Percentiles rank a stretch among this genome's conserved stretches.
Evolutionary conservation across 306 rosid species (phyloP).

Genomic region (Quercus aquifolioides): DNA sequence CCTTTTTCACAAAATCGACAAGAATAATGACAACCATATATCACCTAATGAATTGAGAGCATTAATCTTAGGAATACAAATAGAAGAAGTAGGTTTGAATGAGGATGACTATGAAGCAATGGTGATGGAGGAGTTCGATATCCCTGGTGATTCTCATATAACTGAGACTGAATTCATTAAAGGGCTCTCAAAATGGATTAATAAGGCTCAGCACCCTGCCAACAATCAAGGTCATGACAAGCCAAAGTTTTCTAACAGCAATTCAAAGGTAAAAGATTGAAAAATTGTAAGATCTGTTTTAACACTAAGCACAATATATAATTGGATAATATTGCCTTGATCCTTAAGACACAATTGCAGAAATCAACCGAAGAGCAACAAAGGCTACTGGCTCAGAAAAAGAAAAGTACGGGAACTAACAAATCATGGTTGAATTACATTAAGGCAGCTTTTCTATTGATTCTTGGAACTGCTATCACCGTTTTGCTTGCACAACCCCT

Average conservation of each 20-base stretch:
- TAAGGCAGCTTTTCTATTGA: constrained; percentile 25
- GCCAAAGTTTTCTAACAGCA: not conserved
- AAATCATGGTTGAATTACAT: constrained; percentile 22
- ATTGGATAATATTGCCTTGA: not conserved
- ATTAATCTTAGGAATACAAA: constrained; percentile 30
- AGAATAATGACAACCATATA: constrained; percentile 8
- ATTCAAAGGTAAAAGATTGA: constrained; percentile 5
- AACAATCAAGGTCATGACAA: not conserved
- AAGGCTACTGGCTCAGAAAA: not conserved
- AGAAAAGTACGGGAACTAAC: not conserved
- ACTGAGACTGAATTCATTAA: constrained; percentile 25
- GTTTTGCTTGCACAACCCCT: constrained; percentile 26
- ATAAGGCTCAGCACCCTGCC: not conserved
- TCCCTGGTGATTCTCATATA: constrained; percentile 17
- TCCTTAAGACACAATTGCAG: not conserved
- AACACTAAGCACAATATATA: not conserved
- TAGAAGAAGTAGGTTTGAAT: constrained; percentile 19
- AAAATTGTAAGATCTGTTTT: not conserved
- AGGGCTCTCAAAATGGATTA: constrained; percentile 35
- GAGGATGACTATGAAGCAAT: constrained; percentile 18
- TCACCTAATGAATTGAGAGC: constrained; percentile 25
- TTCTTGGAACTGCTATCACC: constrained; percentile 25
- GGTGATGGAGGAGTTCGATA: constrained; percentile 29
- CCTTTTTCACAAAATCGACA: constrained; percentile 31
- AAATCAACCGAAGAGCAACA: not conserved